A percentile compares a stretch with the other conserved stretches of the same genome.
phyloP scores from a whole-genome alignment of 1,284 basidiomycete species.

The Peniophora sp. region DNA sequence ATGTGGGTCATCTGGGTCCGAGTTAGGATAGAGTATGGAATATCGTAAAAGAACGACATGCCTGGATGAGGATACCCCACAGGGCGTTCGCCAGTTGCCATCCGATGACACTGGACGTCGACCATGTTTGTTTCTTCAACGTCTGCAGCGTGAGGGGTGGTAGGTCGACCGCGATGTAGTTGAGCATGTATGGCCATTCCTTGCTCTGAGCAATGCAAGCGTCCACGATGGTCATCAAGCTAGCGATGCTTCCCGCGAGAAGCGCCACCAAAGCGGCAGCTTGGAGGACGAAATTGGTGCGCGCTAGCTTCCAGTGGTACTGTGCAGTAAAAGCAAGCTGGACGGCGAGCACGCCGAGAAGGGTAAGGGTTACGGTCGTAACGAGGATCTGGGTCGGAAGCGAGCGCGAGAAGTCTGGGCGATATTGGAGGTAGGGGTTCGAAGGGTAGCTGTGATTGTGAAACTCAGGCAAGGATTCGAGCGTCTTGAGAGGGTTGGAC shows the following conservation, averaged over 20 bases:
- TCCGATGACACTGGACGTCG: slow-evolving; percentile 57
- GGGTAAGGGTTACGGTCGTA: slow-evolving; percentile 81
- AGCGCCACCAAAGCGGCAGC: slow-evolving; percentile 76
- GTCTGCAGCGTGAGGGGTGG: slow-evolving; percentile 41
- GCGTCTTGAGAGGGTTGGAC: background rate
- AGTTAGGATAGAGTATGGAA: background rate
- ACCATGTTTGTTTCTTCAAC: slow-evolving; percentile 43
- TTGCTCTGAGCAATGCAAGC: slow-evolving; percentile 56
- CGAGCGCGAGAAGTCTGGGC: slow-evolving; percentile 77
- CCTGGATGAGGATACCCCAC: slow-evolving; percentile 81
- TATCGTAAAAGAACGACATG: slow-evolving; percentile 22
- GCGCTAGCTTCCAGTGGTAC: slow-evolving; percentile 93
- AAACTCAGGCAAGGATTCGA: background rate
- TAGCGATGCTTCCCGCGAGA: slow-evolving; percentile 71
- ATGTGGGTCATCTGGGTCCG: slow-evolving; percentile 84
- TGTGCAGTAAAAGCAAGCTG: slow-evolving; percentile 94
- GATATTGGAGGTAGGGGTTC: slow-evolving; percentile 73
- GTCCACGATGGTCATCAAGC: slow-evolving; percentile 67
- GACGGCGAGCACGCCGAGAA: slow-evolving; percentile 82
- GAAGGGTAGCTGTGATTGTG: slow-evolving; percentile 14
- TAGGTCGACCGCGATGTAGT: slow-evolving; percentile 81
- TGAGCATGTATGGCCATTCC: slow-evolving; percentile 91
- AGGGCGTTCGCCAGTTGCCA: slow-evolving; percentile 89
- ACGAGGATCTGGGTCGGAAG: slow-evolving; percentile 89
- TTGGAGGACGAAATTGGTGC: slow-evolving; percentile 88